These are phyloP conservation scores for Sarcomyxa edulis DNA, from an alignment of 768 basidiomycete species.

Conservation along the genomic window DNA sequence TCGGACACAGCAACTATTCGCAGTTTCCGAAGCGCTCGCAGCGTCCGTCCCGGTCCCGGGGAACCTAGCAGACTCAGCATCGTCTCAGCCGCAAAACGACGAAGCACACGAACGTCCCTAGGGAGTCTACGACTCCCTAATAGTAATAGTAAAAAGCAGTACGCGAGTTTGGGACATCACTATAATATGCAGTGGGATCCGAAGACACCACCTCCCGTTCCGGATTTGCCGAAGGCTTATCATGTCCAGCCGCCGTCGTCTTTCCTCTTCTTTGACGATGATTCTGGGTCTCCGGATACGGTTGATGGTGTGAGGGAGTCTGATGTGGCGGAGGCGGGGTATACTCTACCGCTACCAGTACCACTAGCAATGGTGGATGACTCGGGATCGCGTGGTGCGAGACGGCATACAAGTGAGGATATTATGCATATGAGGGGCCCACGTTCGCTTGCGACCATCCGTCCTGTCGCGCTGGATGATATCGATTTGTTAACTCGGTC, in stretches of 20 bases:
- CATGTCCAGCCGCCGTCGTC: neutral
- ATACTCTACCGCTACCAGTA: too few relatives aligned
- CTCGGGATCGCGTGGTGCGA: too few relatives aligned
- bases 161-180: conserved; percentile 1
- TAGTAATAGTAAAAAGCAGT: conserved; percentile 17
- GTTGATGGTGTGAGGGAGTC: too few relatives aligned
- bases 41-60: conserved; percentile 28
- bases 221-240: conserved; percentile 1
- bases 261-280: too few relatives aligned
- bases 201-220: conserved; percentile 2
- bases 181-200: neutral
- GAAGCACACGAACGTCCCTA: conserved; percentile 60
- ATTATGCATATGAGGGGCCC: neutral
- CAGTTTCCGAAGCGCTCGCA: conserved; percentile 25
- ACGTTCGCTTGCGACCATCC: neutral
- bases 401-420: neutral
- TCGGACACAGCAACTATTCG: conserved; percentile 35
- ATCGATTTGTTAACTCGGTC: neutral
- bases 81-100: conserved; percentile 58
- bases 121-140: conserved; percentile 60
- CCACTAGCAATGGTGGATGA: too few relatives aligned
- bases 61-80: conserved; percentile 25
- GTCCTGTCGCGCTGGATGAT: neutral
- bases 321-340: too few relatives aligned
- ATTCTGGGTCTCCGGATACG: too few relatives aligned